Percentiles rank a stretch among this genome's conserved stretches.
These are phyloP conservation scores for Prunus campanulata DNA, from an alignment of 306 rosid genomes.

Conservation along the genomic window DNA sequence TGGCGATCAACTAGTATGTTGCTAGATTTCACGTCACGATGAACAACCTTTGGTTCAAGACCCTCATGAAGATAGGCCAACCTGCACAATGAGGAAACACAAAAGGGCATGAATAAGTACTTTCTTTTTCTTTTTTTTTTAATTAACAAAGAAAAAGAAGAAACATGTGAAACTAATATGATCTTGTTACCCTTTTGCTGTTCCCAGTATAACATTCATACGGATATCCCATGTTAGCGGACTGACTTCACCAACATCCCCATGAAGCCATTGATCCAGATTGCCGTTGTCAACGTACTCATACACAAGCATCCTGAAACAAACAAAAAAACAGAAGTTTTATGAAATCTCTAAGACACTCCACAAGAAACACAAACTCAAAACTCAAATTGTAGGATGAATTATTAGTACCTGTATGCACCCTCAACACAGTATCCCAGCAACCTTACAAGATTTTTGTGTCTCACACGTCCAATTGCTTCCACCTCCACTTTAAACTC, in stretches of 20 bases:
- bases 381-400: slow-evolving; percentile 7
- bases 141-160: background rate
- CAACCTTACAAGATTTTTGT: slow-evolving; percentile 94
- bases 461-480: slow-evolving; percentile 92
- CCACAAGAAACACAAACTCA: slow-evolving; percentile 10
- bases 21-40: slow-evolving; percentile 93
- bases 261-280: slow-evolving; percentile 96
- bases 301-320: slow-evolving; percentile 91
- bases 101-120: slow-evolving; percentile 11
- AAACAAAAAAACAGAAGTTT: slow-evolving; percentile 12
- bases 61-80: slow-evolving; percentile 99
- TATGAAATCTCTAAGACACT: slow-evolving; percentile 15
- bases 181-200: slow-evolving; percentile 78
- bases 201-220: slow-evolving; percentile 75
- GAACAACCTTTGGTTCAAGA: slow-evolving; percentile 98
- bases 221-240: slow-evolving; percentile 93
- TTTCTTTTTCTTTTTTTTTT: background rate
- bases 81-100: slow-evolving; percentile 43
- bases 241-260: slow-evolving; percentile 84
- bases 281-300: slow-evolving; percentile 93
- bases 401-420: slow-evolving; percentile 70
- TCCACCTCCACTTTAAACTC: slow-evolving; percentile 96
- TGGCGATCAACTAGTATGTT: slow-evolving; percentile 88
- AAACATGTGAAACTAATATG: background rate
- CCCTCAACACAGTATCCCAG: slow-evolving; percentile 99